These are phyloP conservation scores for Fusarium sp. DNA, from an alignment of 2,329 filamentous ascomycete genomes.

Conservation along the genomic window DNA sequence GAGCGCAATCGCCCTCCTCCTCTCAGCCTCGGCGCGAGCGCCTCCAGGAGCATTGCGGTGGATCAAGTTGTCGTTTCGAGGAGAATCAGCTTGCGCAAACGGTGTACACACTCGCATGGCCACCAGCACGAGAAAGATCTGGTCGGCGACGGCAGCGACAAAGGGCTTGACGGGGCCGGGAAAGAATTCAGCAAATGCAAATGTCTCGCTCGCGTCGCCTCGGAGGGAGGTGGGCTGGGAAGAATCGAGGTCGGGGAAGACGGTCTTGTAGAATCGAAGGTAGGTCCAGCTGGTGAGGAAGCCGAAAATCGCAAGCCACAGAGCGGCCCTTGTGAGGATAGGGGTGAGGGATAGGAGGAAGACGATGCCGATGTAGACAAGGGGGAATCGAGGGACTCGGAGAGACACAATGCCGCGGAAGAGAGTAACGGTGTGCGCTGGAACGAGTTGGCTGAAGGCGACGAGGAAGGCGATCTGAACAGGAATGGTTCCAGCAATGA, in stretches of 20 bases:
- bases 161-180: slow-evolving; percentile 83
- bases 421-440: slow-evolving; percentile 94
- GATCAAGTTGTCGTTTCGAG: slow-evolving; percentile 68
- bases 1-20: slow-evolving; percentile 85
- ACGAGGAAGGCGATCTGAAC: slow-evolving; percentile 94
- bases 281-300: slow-evolving; percentile 94
- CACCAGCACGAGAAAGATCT: slow-evolving; percentile 77
- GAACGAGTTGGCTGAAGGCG: slow-evolving; percentile 96
- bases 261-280: slow-evolving; percentile 89
- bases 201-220: slow-evolving; percentile 95
- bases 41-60: slow-evolving; percentile 68
- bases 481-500: slow-evolving; percentile 87
- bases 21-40: slow-evolving; percentile 89
- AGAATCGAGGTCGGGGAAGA: slow-evolving; percentile 73
- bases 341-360: slow-evolving; percentile 69
- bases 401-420: slow-evolving; percentile 89
- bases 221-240: slow-evolving; percentile 71
- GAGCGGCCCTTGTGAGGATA: slow-evolving; percentile 72
- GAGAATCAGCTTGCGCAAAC: slow-evolving; percentile 83
- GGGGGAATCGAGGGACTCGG: slow-evolving; percentile 76
- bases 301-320: slow-evolving; percentile 81
- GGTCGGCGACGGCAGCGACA: slow-evolving; percentile 72
- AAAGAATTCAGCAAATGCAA: slow-evolving; percentile 96
- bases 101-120: slow-evolving; percentile 81
- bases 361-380: slow-evolving; percentile 79